These are phyloP conservation scores for Halenospora varia DNA, from an alignment of 495 filamentous ascomycete genomes.

Conservation along the genomic window DNA sequence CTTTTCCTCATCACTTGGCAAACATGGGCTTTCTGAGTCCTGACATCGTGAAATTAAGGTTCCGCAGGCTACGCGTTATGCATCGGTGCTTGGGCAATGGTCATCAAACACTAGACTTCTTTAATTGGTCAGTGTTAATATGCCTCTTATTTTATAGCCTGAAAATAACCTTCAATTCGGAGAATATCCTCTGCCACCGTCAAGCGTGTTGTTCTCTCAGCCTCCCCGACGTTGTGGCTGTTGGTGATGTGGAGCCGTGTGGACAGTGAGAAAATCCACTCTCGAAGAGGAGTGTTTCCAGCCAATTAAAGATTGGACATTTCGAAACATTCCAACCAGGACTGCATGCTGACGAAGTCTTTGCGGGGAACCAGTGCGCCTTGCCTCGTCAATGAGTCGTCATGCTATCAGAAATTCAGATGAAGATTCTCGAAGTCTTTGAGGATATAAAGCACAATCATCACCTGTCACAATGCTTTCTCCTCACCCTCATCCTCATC, in stretches of 20 bases:
- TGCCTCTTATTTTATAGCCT: not conserved
- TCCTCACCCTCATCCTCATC: not conserved
- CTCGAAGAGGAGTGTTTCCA: not conserved
- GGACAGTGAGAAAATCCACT: not conserved
- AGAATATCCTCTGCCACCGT: not conserved
- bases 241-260: not conserved
- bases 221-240: not conserved
- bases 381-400: not conserved
- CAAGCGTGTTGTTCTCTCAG: not conserved
- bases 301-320: not conserved
- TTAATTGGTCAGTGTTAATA: not conserved
- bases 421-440: not conserved
- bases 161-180: not conserved
- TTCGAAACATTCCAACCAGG: not conserved
- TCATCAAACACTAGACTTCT: not conserved
- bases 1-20: too few species aligned
- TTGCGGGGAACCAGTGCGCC: not conserved
- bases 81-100: not conserved
- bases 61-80: constrained; percentile 5
- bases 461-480: not conserved
- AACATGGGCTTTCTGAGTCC: too few species aligned
- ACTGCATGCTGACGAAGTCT: not conserved
- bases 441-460: not conserved
- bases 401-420: not conserved
- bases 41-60: not conserved